phyloP scores from a whole-genome alignment of 2,329 filamentous ascomycete species.

The Westerdykella aurantiaca region DNA sequence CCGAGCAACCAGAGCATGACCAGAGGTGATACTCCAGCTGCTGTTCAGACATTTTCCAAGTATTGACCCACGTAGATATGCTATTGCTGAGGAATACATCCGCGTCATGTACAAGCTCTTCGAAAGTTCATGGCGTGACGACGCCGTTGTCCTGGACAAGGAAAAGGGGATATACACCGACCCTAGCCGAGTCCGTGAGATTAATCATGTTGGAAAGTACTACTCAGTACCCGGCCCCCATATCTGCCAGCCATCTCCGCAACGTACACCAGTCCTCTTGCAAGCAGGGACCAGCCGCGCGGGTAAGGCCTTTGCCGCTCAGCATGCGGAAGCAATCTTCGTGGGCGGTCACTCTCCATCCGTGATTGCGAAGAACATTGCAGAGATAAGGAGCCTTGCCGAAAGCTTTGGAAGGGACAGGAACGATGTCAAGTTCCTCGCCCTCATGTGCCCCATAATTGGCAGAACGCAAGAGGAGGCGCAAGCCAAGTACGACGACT shows the following conservation, averaged over 20 bases:
- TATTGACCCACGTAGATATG: constrained; percentile 56
- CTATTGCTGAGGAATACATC: constrained; percentile 63
- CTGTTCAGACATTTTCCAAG: constrained; percentile 53
- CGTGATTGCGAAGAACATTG: constrained; percentile 54
- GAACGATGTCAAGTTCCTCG: constrained; percentile 58
- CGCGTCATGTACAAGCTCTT: constrained; percentile 62
- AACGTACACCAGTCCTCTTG: constrained; percentile 60
- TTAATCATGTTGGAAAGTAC: constrained; percentile 62
- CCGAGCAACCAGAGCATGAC: constrained; percentile 55
- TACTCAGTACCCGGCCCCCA: constrained; percentile 59
- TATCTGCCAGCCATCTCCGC: constrained; percentile 59
- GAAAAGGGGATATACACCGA: constrained; percentile 55
- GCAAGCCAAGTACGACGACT: constrained; percentile 54
- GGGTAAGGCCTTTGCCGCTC: constrained; percentile 60
- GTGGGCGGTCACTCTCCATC: constrained; percentile 58
- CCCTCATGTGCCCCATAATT: constrained; percentile 59
- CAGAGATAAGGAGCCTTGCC: constrained; percentile 55
- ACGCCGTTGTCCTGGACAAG: constrained; percentile 57
- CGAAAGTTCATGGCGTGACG: constrained; percentile 59
- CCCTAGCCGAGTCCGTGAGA: constrained; percentile 52
- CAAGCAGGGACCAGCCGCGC: constrained; percentile 62
- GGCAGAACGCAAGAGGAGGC: constrained; percentile 61
- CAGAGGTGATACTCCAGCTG: constrained; percentile 52
- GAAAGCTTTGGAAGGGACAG: constrained; percentile 49
- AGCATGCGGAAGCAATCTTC: constrained; percentile 66